These are phyloP conservation scores for Jackrogersella multiformis DNA, from an alignment of 495 filamentous ascomycete genomes.

Conservation along the genomic window DNA sequence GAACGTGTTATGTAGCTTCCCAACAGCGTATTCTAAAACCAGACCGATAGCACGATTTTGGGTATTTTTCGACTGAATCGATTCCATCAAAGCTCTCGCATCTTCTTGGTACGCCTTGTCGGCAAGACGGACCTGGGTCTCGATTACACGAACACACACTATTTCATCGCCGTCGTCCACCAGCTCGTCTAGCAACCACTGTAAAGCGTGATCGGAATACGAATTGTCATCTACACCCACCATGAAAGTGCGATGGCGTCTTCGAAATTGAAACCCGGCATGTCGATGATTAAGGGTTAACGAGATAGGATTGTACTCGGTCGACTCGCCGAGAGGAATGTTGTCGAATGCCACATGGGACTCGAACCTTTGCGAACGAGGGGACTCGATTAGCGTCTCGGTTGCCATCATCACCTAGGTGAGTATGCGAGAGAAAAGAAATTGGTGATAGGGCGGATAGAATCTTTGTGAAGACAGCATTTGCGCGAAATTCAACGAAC, in stretches of 20 bases:
- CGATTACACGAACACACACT: conserved; percentile 89
- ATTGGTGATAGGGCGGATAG: conserved; percentile 11
- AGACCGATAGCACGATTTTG: conserved; percentile 87
- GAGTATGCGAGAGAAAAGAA: conserved; percentile 4
- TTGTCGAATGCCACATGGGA: conserved; percentile 91
- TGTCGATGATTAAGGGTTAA: conserved; percentile 90
- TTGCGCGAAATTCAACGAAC: conserved; percentile 35
- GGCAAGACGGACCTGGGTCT: conserved; percentile 79
- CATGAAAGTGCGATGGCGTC: conserved; percentile 89
- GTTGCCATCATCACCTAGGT: conserved; percentile 51
- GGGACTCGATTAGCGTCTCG: conserved; percentile 53
- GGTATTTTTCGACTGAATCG: conserved; percentile 85
- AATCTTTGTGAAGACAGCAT: conserved; percentile 17
- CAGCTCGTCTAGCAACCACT: conserved; percentile 93
- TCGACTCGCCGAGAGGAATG: conserved; percentile 71
- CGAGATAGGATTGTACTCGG: conserved; percentile 81
- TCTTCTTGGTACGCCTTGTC: conserved; percentile 84
- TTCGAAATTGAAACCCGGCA: conserved; percentile 84
- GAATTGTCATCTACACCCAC: conserved; percentile 94
- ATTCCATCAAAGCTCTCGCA: conserved; percentile 76
- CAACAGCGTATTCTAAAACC: conserved; percentile 87
- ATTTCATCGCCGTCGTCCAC: conserved; percentile 98
- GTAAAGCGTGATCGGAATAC: conserved; percentile 93
- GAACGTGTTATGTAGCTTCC: conserved; percentile 91
- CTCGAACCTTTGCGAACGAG: conserved; percentile 61